Conservation (phyloP, 441 rosid genomes). For the Rhodomyrtus psidioides region DNA sequence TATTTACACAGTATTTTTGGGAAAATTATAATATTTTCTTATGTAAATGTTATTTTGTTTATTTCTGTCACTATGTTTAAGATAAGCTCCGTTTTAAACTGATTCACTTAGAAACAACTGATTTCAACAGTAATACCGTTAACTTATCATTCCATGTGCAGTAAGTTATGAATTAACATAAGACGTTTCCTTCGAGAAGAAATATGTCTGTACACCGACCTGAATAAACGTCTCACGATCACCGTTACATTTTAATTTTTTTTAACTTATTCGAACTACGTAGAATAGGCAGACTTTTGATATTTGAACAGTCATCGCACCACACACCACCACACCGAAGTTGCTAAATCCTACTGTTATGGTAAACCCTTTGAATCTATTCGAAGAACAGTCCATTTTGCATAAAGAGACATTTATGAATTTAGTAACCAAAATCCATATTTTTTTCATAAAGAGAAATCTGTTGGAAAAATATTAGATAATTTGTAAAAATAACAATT, state of each 20-base stretch:
- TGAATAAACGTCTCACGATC: background rate
- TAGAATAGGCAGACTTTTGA: rapidly evolving
- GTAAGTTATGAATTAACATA: background rate
- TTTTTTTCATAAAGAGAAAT: background rate
- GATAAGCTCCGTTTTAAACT: background rate
- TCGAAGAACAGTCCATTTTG: background rate
- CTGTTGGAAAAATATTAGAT: too few species aligned
- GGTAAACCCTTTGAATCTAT: background rate
- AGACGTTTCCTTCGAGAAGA: background rate
- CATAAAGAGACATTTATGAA: background rate
- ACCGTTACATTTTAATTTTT: background rate
- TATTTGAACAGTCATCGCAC: background rate
- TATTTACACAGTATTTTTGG: background rate
- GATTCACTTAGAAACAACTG: background rate
- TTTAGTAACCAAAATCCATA: too few species aligned
- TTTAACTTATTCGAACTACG: background rate
- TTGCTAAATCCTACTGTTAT: background rate
- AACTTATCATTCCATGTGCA: background rate
- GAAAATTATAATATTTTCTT: background rate
- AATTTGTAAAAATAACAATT: too few species aligned
- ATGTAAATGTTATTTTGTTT: background rate
- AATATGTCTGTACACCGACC: rapidly evolving
- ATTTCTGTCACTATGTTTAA: background rate
- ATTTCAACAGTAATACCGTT: background rate
- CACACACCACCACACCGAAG: background rate